Evolutionary conservation across 306 rosid genomes (phyloP).

Genomic region (Chamaecrista fasciculata): DNA sequence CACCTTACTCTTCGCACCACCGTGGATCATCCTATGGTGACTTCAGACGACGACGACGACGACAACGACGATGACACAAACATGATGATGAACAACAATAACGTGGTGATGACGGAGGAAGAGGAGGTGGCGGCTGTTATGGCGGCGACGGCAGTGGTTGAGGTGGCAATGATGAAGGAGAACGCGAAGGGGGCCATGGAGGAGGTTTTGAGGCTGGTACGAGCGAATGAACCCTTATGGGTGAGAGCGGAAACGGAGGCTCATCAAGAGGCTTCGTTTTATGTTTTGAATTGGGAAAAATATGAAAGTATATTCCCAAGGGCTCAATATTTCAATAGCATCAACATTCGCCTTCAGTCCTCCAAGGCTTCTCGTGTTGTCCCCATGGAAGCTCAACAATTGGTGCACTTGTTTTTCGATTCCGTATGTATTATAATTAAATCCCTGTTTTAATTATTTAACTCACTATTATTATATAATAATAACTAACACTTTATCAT

Average conservation of each 20-base stretch:
- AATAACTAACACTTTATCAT: too few species aligned
- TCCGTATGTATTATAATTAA: conserved; percentile 40
- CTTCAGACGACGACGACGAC: too few species aligned
- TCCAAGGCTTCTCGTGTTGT: conserved; percentile 58
- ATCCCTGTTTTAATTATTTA: too few species aligned
- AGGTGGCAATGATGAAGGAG: conserved; percentile 40
- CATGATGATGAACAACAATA: too few species aligned
- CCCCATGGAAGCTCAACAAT: conserved; percentile 28
- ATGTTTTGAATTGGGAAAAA: conserved; percentile 34
- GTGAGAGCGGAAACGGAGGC: background rate
- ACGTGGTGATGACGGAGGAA: too few species aligned
- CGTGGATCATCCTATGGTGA: too few species aligned
- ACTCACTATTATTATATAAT: too few species aligned
- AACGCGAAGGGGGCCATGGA: conserved; percentile 41
- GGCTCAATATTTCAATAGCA: conserved; percentile 28
- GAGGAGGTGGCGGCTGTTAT: conserved; percentile 1
- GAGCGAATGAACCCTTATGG: conserved; percentile 55
- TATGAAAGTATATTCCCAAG: conserved; percentile 51
- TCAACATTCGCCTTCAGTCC: conserved; percentile 46
- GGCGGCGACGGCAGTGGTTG: too few species aligned
- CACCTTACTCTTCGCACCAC: too few species aligned
- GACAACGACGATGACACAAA: too few species aligned
- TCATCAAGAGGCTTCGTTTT: conserved; percentile 9
- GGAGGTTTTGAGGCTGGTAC: conserved; percentile 47
- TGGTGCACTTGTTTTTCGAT: conserved; percentile 57